Percentiles rank a stretch among this genome's conserved stretches.
Conservation (phyloP, 75 land plant species). For the Picea glauca region DNA sequence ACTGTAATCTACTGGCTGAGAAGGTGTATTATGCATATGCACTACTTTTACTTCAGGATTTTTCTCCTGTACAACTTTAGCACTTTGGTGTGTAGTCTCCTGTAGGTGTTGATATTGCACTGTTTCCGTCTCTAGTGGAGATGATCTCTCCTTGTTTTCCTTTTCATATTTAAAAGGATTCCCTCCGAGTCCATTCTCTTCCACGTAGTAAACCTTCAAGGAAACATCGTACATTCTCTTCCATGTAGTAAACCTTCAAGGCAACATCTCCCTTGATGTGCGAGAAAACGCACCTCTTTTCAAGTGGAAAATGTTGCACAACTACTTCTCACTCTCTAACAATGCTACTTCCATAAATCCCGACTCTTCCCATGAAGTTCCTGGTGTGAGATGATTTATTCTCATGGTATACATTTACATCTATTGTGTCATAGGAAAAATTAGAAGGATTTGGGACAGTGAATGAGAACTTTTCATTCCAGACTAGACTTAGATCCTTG, state of each 20-base stretch:
- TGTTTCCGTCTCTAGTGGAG: conserved; percentile 1
- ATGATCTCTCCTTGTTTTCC: conserved; percentile 5
- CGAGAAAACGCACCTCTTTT: conserved; percentile 58
- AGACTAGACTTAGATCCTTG: conserved; percentile 66
- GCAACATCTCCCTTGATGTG: conserved; percentile 68
- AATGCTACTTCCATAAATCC: conserved; percentile 42
- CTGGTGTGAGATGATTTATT: conserved; percentile 31
- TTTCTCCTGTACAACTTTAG: conserved; percentile 6
- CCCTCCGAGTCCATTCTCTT: conserved; percentile 18
- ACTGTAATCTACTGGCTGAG: conserved; percentile 34
- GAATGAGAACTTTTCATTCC: conserved; percentile 72
- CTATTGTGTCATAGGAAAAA: conserved; percentile 49
- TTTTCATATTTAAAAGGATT: neutral
- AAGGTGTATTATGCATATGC: conserved; percentile 6
- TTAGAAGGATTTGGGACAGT: conserved; percentile 42
- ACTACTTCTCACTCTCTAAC: conserved; percentile 54
- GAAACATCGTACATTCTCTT: no score
- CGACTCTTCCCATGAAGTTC: conserved; percentile 65
- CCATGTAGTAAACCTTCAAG: conserved; percentile 38
- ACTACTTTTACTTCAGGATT: conserved; percentile 10
- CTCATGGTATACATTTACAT: conserved; percentile 53
- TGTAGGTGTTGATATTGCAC: neutral
- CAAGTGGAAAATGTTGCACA: conserved; percentile 60
- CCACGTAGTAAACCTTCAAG: conserved; percentile 14
- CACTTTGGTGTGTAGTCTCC: conserved; percentile 4